phyloP scores from a whole-genome alignment of 192 early-diverging fungal genomes.

The Dispira simplex region DNA sequence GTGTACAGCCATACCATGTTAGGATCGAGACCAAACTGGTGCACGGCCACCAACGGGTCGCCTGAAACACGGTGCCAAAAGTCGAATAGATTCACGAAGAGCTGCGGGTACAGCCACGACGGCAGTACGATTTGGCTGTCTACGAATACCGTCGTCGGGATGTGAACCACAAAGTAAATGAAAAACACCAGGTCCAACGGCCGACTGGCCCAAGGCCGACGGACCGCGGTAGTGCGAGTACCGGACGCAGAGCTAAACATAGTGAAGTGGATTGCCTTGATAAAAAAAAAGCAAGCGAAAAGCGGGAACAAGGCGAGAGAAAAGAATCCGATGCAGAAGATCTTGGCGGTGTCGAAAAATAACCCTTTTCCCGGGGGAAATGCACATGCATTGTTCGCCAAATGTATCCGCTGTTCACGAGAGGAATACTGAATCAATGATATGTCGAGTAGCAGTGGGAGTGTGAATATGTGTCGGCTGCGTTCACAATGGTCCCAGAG shows the following conservation, averaged over 20 bases:
- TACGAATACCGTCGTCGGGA: slow-evolving; percentile 44
- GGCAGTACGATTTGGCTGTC: slow-evolving; percentile 41
- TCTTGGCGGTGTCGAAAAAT: too few relatives aligned
- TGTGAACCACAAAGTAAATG: slow-evolving; percentile 52
- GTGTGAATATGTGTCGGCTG: too few relatives aligned
- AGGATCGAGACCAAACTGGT: slow-evolving; percentile 13
- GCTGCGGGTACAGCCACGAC: slow-evolving; percentile 15
- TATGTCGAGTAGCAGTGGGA: too few relatives aligned
- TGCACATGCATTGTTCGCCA: too few relatives aligned
- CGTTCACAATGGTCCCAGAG: too few relatives aligned
- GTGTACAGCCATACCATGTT: slow-evolving; percentile 45
- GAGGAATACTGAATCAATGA: too few relatives aligned
- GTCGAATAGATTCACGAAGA: slow-evolving; percentile 18
- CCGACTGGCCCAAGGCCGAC: slow-evolving; percentile 16
- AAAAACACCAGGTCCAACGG: slow-evolving; percentile 44
- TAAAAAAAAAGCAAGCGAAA: too few relatives aligned
- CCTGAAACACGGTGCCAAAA: slow-evolving; percentile 32
- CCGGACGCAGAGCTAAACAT: background rate
- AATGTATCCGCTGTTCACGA: too few relatives aligned
- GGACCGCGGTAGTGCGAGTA: background rate
- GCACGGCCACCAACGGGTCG: slow-evolving; percentile 46
- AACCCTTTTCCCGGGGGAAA: too few relatives aligned
- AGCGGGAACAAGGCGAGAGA: too few relatives aligned
- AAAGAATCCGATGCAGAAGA: too few relatives aligned
- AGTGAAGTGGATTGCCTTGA: background rate